Percentiles rank a stretch among this genome's conserved stretches.
These are phyloP conservation scores for Populus deltoides DNA, from an alignment of 345 rosid genomes.

Conservation along the genomic window DNA sequence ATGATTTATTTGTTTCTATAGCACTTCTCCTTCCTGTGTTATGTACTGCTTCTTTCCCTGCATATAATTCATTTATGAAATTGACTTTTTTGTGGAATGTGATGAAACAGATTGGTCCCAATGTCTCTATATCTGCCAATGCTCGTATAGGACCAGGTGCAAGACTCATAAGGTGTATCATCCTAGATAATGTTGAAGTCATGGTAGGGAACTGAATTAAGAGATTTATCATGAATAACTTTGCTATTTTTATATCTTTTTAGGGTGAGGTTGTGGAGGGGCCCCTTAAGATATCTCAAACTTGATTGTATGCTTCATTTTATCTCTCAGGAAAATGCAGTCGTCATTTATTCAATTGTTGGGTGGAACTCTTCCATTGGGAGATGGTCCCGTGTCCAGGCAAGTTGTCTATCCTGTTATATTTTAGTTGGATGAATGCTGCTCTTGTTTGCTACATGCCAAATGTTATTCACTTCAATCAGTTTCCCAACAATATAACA, in stretches of 20 bases:
- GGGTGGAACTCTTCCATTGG: constrained; percentile 36
- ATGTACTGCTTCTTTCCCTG: neutral
- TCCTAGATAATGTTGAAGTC: constrained; percentile 29
- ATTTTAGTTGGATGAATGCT: neutral
- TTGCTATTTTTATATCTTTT: neutral
- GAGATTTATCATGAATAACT: neutral
- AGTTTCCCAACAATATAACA: neutral
- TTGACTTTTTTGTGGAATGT: neutral
- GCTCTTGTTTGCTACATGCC: neutral
- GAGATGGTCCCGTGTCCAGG: constrained; percentile 35
- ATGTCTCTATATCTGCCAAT: constrained; percentile 33
- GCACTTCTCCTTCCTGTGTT: neutral
- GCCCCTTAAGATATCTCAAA: neutral
- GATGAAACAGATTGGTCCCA: constrained; percentile 33
- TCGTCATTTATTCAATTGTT: constrained; percentile 29
- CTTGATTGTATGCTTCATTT: neutral
- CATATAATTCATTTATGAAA: neutral
- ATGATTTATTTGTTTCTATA: neutral
- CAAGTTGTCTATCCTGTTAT: constrained; percentile 6
- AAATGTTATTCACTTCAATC: neutral
- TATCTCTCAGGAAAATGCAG: constrained; percentile 28
- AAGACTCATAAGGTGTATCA: constrained; percentile 29
- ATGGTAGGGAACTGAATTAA: constrained; percentile 18
- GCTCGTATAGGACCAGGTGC: constrained; percentile 33
- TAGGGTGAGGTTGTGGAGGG: neutral